phyloP scores from a whole-genome alignment of 2,329 filamentous ascomycete genomes.

The Scleromitrula shiraiana region DNA sequence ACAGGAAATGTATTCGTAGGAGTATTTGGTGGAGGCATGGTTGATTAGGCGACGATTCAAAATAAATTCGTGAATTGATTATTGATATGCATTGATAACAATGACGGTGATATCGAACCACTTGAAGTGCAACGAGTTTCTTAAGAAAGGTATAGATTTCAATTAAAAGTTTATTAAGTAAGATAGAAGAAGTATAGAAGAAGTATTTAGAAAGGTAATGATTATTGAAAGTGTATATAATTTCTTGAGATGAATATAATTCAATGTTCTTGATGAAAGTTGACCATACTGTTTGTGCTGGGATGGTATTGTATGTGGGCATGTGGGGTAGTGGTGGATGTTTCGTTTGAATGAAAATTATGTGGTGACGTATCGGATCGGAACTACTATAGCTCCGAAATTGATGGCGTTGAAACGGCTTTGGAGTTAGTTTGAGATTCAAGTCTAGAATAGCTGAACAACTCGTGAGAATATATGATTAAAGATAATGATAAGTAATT shows the following conservation, averaged over 20 bases:
- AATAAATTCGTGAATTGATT: no score
- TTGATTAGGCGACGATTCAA: constrained; percentile 3
- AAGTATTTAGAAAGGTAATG: no score
- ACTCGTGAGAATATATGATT: no score
- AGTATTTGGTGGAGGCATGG: constrained; percentile 14
- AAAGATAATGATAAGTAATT: background rate
- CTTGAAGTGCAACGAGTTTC: background rate
- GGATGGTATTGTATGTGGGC: background rate
- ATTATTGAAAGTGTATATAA: no score
- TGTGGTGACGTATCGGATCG: background rate
- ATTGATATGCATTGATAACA: background rate
- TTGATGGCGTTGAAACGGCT: background rate
- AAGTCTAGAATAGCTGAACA: background rate
- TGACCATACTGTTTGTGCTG: no score
- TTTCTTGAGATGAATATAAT: no score
- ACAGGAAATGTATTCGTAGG: constrained; percentile 9
- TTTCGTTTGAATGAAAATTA: background rate
- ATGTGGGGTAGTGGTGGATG: background rate
- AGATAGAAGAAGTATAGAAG: no score
- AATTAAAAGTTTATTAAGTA: background rate
- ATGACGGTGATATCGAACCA: background rate
- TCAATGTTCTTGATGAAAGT: no score
- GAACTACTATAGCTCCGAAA: background rate
- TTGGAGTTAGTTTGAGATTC: background rate
- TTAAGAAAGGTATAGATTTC: background rate